These are phyloP conservation scores for Oldenlandia corymbosa DNA, from an alignment of 257 asterid species.

Conservation along the genomic window DNA sequence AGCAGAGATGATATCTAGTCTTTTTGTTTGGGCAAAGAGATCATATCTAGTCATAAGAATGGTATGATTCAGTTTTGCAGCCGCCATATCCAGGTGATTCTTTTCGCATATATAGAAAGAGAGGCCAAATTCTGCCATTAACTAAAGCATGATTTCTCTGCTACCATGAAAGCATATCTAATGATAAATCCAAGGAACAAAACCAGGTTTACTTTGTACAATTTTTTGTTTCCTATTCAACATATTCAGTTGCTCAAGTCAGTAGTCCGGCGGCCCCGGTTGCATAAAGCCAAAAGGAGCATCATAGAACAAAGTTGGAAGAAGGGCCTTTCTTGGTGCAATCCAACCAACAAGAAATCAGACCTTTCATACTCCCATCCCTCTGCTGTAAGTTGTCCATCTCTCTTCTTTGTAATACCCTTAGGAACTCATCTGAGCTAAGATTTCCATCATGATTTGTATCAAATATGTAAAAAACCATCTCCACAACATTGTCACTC, in stretches of 20 bases:
- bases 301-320: conserved; percentile 7
- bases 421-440: conserved; percentile 72
- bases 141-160: too few species aligned
- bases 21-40: too few species aligned
- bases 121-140: too few species aligned
- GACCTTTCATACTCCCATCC: conserved; percentile 41
- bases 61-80: too few species aligned
- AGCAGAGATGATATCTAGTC: too few species aligned
- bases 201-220: neutral
- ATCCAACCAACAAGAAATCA: conserved; percentile 55
- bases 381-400: conserved; percentile 35
- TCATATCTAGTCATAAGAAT: too few species aligned
- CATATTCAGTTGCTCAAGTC: neutral
- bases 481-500: conserved; percentile 53
- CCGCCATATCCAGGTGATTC: too few species aligned
- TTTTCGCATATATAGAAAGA: too few species aligned
- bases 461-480: conserved; percentile 70
- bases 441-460: conserved; percentile 63
- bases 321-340: conserved; percentile 44
- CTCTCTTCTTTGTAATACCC: conserved; percentile 63
- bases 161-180: neutral
- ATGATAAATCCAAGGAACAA: neutral
- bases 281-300: neutral
- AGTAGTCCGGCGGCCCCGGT: neutral
- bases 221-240: neutral